Evolutionary conservation across 768 basidiomycete species (phyloP).

Genomic region (Phallus indusiatus): DNA sequence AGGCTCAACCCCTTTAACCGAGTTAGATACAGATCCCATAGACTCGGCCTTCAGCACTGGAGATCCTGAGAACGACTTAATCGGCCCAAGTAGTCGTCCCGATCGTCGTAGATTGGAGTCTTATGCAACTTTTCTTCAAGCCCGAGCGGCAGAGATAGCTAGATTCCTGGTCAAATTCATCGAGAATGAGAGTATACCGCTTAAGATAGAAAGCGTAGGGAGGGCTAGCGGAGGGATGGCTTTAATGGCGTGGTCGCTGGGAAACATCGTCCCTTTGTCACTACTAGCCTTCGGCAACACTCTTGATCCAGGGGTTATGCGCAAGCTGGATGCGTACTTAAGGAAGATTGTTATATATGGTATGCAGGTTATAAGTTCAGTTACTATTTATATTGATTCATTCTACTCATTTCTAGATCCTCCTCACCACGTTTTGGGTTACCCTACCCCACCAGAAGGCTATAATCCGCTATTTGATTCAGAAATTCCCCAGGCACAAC

Average conservation of each 20-base stretch:
- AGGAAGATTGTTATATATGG: conserved; percentile 23
- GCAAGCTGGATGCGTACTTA: conserved; percentile 17
- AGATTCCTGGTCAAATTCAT: conserved; percentile 28
- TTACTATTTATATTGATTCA: background rate
- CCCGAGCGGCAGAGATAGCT: conserved; percentile 26
- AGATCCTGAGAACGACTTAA: background rate
- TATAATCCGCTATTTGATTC: conserved; percentile 2
- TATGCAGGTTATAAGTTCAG: conserved; percentile 9
- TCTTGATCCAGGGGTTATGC: conserved; percentile 15
- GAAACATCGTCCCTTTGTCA: conserved; percentile 20
- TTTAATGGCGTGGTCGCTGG: conserved; percentile 29
- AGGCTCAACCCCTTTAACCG: conserved; percentile 26
- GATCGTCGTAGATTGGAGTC: background rate
- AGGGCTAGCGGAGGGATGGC: conserved; percentile 22
- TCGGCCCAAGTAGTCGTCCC: background rate
- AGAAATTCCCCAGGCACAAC: background rate
- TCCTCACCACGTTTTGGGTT: background rate
- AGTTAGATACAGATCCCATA: conserved; percentile 17
- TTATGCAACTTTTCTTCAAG: conserved; percentile 16
- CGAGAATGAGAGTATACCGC: conserved; percentile 20
- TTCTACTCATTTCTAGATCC: background rate
- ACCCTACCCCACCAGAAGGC: background rate
- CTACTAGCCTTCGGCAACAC: conserved; percentile 17
- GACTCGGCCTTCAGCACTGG: background rate
- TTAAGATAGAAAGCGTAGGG: conserved; percentile 10